These are phyloP conservation scores for Gymnopilus junonius DNA, from an alignment of 768 basidiomycete genomes.

Conservation along the genomic window DNA sequence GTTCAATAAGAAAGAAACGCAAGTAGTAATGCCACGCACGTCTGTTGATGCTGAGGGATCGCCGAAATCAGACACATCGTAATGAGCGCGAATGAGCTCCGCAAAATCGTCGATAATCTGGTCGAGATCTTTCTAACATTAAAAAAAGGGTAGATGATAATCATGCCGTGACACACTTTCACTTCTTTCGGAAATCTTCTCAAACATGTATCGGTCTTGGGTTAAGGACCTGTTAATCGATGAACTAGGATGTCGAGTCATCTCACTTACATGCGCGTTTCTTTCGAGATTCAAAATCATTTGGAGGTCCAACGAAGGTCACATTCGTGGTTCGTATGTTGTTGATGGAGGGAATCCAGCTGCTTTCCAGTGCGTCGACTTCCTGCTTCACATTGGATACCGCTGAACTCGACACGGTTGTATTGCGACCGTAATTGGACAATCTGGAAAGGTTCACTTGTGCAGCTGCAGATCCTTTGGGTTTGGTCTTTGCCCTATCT, in stretches of 20 bases:
- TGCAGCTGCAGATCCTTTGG: slow-evolving; percentile 27
- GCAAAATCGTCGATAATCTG: slow-evolving; percentile 87
- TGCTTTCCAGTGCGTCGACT: slow-evolving; percentile 29
- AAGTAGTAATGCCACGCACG: slow-evolving; percentile 31
- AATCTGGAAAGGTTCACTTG: slow-evolving; percentile 41
- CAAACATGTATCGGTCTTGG: slow-evolving; percentile 91
- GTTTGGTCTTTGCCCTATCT: slow-evolving; percentile 36
- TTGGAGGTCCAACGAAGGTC: slow-evolving; percentile 44
- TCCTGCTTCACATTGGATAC: slow-evolving; percentile 44
- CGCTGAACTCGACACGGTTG: slow-evolving; percentile 16
- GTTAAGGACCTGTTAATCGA: background rate
- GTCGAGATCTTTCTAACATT: slow-evolving; percentile 65
- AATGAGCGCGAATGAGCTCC: slow-evolving; percentile 71
- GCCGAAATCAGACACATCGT: slow-evolving; percentile 71
- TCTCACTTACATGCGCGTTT: slow-evolving; percentile 60
- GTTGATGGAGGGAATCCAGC: slow-evolving; percentile 26
- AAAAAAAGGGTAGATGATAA: slow-evolving; percentile 1
- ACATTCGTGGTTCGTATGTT: slow-evolving; percentile 26
- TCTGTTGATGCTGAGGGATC: slow-evolving; percentile 62
- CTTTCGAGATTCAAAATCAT: slow-evolving; percentile 40
- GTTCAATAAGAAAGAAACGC: slow-evolving; percentile 3
- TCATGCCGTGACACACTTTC: slow-evolving; percentile 56
- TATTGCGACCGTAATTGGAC: slow-evolving; percentile 26
- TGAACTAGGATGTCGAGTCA: background rate
- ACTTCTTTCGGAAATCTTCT: slow-evolving; percentile 83